These are phyloP conservation scores for Trichoderma citrinoviride DNA, from an alignment of 2,329 filamentous ascomycete species.

Conservation along the genomic window DNA sequence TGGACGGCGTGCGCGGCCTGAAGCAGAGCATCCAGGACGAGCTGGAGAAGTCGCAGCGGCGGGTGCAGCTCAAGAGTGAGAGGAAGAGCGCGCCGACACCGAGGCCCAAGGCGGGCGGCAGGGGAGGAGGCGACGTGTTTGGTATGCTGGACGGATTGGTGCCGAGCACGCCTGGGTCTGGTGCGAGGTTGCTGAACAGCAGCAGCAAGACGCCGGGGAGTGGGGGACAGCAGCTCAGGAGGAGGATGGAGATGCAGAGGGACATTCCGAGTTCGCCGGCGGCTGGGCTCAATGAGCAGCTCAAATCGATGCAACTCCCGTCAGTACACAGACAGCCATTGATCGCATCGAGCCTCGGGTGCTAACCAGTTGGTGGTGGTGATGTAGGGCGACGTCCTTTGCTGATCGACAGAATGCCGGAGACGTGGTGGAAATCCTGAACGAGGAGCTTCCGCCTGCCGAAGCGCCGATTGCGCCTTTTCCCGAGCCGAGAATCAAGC, in stretches of 20 bases:
- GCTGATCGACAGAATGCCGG: constrained; percentile 74
- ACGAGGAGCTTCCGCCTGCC: constrained; percentile 65
- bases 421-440: constrained; percentile 79
- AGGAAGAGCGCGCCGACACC: constrained; percentile 63
- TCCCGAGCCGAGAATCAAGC: constrained; percentile 73
- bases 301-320: constrained; percentile 34
- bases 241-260: constrained; percentile 33
- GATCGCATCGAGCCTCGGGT: neutral
- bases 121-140: constrained; percentile 65
- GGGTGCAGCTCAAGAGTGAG: constrained; percentile 59
- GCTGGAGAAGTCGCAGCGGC: constrained; percentile 72
- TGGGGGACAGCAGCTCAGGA: constrained; percentile 35
- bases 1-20: constrained; percentile 71
- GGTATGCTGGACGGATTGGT: constrained; percentile 76
- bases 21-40: constrained; percentile 85
- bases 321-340: constrained; percentile 23
- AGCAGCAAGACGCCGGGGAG: constrained; percentile 33
- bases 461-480: constrained; percentile 71
- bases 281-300: constrained; percentile 34
- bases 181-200: constrained; percentile 35
- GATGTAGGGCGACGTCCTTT: constrained; percentile 49
- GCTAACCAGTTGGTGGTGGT: neutral
- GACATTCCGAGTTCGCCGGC: constrained; percentile 35
- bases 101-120: constrained; percentile 47
- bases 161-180: constrained; percentile 57